Conservation (phyloP, 202 grass and related monocot genomes). For the Setaria italica region DNA sequence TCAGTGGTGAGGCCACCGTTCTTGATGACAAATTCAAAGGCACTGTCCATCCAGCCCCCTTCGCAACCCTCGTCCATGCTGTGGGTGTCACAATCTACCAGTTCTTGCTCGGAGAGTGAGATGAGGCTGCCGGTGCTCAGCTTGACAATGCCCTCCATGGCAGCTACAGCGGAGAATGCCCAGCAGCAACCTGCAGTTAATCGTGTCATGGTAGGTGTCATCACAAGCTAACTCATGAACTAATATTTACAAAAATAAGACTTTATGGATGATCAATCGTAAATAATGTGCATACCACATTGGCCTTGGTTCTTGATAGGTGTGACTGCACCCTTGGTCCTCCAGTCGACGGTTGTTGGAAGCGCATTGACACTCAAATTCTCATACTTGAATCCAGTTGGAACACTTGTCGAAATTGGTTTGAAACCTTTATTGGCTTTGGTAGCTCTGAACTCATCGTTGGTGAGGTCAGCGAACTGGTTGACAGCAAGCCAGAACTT, state of each 20-base stretch:
- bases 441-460: constrained; percentile 40
- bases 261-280: too few species aligned
- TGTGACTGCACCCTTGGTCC: constrained; percentile 28
- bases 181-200: background rate
- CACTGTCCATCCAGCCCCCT: constrained; percentile 17
- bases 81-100: constrained; percentile 1
- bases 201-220: background rate
- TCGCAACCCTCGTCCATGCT: background rate
- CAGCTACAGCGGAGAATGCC: background rate
- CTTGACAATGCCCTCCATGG: constrained; percentile 27
- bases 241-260: background rate
- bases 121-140: constrained; percentile 18
- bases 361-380: background rate
- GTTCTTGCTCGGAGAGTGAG: background rate
- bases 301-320: constrained; percentile 32
- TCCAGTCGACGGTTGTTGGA: constrained; percentile 29
- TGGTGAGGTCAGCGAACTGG: constrained; percentile 52
- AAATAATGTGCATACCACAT: constrained; percentile 27
- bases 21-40: constrained; percentile 50
- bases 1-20: constrained; percentile 53
- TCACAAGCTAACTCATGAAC: background rate
- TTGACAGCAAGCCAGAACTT: constrained; percentile 48
- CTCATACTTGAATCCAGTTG: constrained; percentile 1
- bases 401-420: background rate
- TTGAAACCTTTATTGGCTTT: background rate